Conservation (phyloP, 2,329 filamentous ascomycete species). For the Mycogone perniciosa region DNA sequence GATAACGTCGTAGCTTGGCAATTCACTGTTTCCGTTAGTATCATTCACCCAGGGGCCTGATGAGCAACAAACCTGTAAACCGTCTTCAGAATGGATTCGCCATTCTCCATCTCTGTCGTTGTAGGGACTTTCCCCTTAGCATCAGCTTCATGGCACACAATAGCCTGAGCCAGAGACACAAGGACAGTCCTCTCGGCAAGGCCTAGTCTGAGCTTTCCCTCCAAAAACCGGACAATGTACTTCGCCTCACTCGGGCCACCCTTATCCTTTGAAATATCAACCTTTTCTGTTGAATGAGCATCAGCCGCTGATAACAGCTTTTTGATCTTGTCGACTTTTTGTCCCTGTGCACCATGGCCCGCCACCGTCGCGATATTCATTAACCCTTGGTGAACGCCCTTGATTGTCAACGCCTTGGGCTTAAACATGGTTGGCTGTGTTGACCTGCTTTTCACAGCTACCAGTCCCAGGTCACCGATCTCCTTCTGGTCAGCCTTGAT, state of each 20-base stretch:
- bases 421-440: slow-evolving; percentile 99
- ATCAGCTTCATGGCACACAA: slow-evolving; percentile 77
- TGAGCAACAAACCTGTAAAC: slow-evolving; percentile 65
- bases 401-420: slow-evolving; percentile 81
- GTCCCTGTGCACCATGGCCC: slow-evolving; percentile 80
- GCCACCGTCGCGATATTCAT: slow-evolving; percentile 82
- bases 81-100: slow-evolving; percentile 78
- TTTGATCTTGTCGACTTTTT: slow-evolving; percentile 93
- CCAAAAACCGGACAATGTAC: slow-evolving; percentile 84
- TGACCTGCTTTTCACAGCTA: slow-evolving; percentile 89
- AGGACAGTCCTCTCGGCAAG: slow-evolving; percentile 89
- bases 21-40: slow-evolving; percentile 57
- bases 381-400: slow-evolving; percentile 78
- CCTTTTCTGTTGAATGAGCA: slow-evolving; percentile 62
- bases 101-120: slow-evolving; percentile 71
- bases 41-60: background rate
- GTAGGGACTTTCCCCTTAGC: slow-evolving; percentile 63
- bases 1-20: slow-evolving; percentile 93
- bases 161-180: slow-evolving; percentile 81
- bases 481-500: slow-evolving; percentile 96
- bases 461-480: slow-evolving; percentile 89
- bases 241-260: slow-evolving; percentile 93
- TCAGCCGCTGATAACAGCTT: slow-evolving; percentile 92
- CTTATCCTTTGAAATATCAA: slow-evolving; percentile 88
- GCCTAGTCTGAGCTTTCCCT: slow-evolving; percentile 88